Evolutionary conservation across 768 basidiomycete species (phyloP).

Genomic region (Termitomyces sp.): DNA sequence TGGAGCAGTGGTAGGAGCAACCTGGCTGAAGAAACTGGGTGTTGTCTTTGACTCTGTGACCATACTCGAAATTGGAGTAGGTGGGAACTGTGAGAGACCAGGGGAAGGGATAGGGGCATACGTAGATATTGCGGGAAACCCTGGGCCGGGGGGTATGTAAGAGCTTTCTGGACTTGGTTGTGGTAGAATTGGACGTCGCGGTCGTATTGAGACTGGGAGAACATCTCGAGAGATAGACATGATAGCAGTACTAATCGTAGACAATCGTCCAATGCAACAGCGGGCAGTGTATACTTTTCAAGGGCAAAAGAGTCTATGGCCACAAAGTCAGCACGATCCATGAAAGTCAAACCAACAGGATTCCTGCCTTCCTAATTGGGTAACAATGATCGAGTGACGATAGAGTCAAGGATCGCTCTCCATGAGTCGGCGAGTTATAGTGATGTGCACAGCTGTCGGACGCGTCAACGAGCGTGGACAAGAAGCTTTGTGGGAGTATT

Average conservation of each 20-base stretch:
- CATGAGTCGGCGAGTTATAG: neutral
- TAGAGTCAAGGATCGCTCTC: neutral
- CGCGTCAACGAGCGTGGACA: neutral
- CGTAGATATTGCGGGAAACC: slow-evolving; percentile 2
- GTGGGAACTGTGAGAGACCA: neutral
- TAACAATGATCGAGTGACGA: neutral
- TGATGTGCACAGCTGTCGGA: neutral
- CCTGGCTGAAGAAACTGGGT: neutral
- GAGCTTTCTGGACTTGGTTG: neutral
- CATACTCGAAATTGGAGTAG: neutral
- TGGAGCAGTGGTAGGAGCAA: slow-evolving; percentile 16
- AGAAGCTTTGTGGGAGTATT: neutral
- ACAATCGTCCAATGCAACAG: slow-evolving; percentile 13
- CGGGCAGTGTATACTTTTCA: slow-evolving; percentile 15
- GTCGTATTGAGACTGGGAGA: slow-evolving; percentile 9
- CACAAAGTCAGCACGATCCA: slow-evolving; percentile 5
- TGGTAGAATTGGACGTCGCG: slow-evolving; percentile 10
- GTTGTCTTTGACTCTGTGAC: neutral
- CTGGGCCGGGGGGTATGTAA: slow-evolving; percentile 6
- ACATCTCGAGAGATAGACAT: slow-evolving; percentile 7
- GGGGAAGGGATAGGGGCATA: slow-evolving; percentile 1
- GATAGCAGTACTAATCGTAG: slow-evolving; percentile 6
- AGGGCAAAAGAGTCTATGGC: slow-evolving; percentile 1
- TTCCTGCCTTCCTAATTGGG: slow-evolving; percentile 12
- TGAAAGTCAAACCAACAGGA: slow-evolving; percentile 9